A percentile compares a stretch with the other conserved stretches of the same genome.
phyloP scores from a whole-genome alignment of 2,329 filamentous ascomycete genomes.

The Fusarium miscanthi region DNA sequence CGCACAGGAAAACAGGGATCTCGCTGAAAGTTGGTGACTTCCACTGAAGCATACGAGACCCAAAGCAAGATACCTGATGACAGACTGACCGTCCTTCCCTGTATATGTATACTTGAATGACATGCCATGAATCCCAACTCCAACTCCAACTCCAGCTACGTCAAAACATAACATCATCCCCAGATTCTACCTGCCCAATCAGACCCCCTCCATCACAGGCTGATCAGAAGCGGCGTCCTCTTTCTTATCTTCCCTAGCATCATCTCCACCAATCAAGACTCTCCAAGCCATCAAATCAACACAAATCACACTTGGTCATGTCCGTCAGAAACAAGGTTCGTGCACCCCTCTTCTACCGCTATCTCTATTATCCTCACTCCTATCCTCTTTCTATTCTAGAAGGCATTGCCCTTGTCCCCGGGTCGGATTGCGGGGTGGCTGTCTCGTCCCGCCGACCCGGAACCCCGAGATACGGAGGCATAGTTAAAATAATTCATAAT shows the following conservation, averaged over 20 bases:
- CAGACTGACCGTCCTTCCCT: neutral
- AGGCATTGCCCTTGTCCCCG: slow-evolving; percentile 33
- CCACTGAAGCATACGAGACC: neutral
- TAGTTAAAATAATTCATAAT: slow-evolving; percentile 41
- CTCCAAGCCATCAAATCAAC: slow-evolving; percentile 16
- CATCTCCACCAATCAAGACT: slow-evolving; percentile 34
- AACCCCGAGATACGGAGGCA: slow-evolving; percentile 41
- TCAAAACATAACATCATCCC: slow-evolving; percentile 23
- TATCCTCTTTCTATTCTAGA: slow-evolving; percentile 37
- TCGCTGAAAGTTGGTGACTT: neutral
- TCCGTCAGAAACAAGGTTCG: neutral
- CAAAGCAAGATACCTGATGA: neutral
- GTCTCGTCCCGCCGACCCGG: slow-evolving; percentile 41
- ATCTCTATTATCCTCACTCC: slow-evolving; percentile 37
- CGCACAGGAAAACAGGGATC: neutral
- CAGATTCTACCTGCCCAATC: slow-evolving; percentile 35
- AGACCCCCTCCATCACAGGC: slow-evolving; percentile 22
- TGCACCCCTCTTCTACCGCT: slow-evolving; percentile 18
- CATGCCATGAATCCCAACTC: slow-evolving; percentile 1
- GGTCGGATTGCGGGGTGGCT: slow-evolving; percentile 33
- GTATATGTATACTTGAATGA: slow-evolving; percentile 1
- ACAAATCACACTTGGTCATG: slow-evolving; percentile 44
- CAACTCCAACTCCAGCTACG: neutral
- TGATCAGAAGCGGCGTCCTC: slow-evolving; percentile 27
- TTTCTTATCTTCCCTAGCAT: slow-evolving; percentile 38